Evolutionary conservation across 1,139 yeast genomes (phyloP).

Genomic region (Suhomyces chickasaworum): DNA sequence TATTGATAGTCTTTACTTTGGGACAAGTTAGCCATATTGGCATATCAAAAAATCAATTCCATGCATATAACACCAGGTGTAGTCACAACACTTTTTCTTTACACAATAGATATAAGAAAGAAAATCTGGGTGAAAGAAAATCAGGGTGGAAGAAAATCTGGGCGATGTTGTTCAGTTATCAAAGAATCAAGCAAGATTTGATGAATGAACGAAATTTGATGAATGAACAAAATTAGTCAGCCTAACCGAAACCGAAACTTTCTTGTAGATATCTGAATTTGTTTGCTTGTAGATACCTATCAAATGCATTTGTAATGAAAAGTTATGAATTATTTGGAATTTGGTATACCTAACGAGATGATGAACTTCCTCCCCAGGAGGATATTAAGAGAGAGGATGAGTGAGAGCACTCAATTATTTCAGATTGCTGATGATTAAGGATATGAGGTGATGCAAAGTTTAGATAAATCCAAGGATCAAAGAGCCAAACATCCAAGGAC

Average conservation of each 20-base stretch:
- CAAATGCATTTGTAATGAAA: no score
- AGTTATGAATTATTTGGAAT: neutral
- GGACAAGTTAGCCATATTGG: conserved; percentile 46
- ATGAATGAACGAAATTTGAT: neutral
- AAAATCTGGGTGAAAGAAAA: neutral
- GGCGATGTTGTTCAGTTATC: no score
- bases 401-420: no score
- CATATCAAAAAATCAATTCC: neutral
- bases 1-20: conserved; percentile 78
- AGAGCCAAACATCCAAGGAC: no score
- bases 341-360: neutral
- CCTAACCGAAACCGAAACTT: neutral
- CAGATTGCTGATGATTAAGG: neutral
- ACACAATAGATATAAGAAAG: neutral
- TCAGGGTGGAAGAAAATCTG: no score
- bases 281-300: neutral
- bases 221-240: neutral
- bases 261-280: neutral
- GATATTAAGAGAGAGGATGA: no score
- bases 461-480: no score
- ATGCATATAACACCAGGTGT: neutral
- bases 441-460: neutral
- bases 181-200: neutral
- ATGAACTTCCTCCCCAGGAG: no score
- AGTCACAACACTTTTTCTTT: neutral